Evolutionary conservation across 371 early-diverging fungal species (phyloP), one percentile per base, ranked within the genome.

Genomic region (Syncephalis fuscata): DNA sequence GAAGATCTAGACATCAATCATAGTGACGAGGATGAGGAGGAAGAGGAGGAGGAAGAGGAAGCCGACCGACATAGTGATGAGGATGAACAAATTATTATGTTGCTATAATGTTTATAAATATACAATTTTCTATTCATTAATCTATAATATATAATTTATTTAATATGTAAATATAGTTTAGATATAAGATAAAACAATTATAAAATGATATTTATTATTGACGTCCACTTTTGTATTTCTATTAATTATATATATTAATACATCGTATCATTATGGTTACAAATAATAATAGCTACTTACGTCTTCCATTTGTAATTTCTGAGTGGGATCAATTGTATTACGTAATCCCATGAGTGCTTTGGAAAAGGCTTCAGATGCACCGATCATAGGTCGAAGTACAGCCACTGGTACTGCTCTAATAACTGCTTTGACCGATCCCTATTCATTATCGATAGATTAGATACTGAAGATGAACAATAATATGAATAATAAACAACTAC

Each of bases 351-450:
- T 69, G 44, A 96, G 68, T 10, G 92, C 79, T 61, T 92, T 90
- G 10, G 88, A 83, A 14, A 94, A 79, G 0, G 93, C 93, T 39
- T 91, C 92, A 0, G 92, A 82, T 0, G 90, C 78, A 0, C 96
- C 95, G 56, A 95, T 90, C 82, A 93, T 88, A 0, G 97, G 94
- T 57, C 83, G 83, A 24, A 96, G 68, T n/a, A 93, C 83, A 0
- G 92, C 91, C 3, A 88, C 80, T 0, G 95, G 95, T 15, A 94
- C 89, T 5, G 95, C 91, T 11, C 81, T 71, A 36, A 90, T 80
- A 3, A 90, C 88, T 0, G 88, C 80, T 15, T 72, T 67, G 2
- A 80, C 78, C 0, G 78, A 65, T 1, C 78, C 77, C 57, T 71
- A 59, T 24, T 23, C 1, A 50, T 53, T 0, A 50, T 53, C 4